These are phyloP conservation scores for Lathyrus oleraceus DNA, from an alignment of 306 rosid species.

Conservation along the genomic window DNA sequence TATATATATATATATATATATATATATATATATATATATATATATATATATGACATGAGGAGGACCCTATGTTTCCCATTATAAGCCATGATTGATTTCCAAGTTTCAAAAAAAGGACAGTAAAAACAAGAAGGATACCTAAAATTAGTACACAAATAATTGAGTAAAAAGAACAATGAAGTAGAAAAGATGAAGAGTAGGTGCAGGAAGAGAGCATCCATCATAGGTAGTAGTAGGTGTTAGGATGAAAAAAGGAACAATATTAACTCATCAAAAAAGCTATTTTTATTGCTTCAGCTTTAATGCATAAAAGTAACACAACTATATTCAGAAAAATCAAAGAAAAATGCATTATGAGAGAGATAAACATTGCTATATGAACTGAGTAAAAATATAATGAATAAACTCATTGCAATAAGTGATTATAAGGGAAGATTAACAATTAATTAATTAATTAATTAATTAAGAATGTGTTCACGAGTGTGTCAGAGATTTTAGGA, in stretches of 20 bases:
- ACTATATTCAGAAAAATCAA: conserved; percentile 12
- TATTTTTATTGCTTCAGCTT: conserved; percentile 34
- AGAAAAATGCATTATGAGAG: conserved; percentile 11
- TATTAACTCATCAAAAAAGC: conserved; percentile 22
- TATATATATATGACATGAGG: not conserved
- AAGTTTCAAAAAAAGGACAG: conserved; percentile 30
- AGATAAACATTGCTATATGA: too few species aligned
- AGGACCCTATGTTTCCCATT: conserved; percentile 13
- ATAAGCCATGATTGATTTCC: conserved; percentile 25
- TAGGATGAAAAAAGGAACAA: conserved; percentile 21
- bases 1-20: too few species aligned
- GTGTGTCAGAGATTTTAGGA: conserved; percentile 62
- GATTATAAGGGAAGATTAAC: not conserved
- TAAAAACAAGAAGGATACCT: conserved; percentile 31
- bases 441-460: too few species aligned
- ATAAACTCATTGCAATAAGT: not conserved
- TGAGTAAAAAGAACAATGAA: conserved; percentile 33
- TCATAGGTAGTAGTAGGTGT: conserved; percentile 23
- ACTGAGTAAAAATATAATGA: conserved; percentile 23
- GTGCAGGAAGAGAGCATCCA: conserved; percentile 1
- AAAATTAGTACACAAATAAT: conserved; percentile 44
- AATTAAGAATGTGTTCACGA: conserved; percentile 40
- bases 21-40: too few species aligned
- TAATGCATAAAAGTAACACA: conserved; percentile 32
- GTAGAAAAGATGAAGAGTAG: conserved; percentile 15